phyloP scores from a whole-genome alignment of 306 rosid species.

The Gastrolobium villosum region DNA sequence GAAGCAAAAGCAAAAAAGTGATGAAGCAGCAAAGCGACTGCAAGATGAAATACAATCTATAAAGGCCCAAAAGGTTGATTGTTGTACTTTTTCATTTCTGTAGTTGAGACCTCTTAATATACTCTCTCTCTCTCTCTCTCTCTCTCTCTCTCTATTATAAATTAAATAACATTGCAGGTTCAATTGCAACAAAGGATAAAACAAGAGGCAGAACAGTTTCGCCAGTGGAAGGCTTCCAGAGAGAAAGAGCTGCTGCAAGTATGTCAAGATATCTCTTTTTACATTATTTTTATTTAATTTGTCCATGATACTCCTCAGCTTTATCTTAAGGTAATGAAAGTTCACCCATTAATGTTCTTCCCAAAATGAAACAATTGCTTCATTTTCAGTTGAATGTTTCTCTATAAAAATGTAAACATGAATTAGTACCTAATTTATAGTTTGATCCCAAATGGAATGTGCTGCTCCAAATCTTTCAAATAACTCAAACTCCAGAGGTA shows the following conservation, averaged over 20 bases:
- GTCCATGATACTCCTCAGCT: conserved; percentile 17
- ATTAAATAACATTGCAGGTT: conserved; percentile 59
- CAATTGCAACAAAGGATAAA: conserved; percentile 94
- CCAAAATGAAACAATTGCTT: conserved; percentile 23
- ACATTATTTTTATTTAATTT: neutral
- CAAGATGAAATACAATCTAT: conserved; percentile 98
- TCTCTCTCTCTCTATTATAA: conserved; percentile 10
- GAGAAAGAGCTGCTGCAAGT: conserved; percentile 97
- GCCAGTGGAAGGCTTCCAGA: conserved; percentile 98
- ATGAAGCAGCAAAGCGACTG: conserved; percentile 92
- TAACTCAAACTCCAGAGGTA: conserved; percentile 34
- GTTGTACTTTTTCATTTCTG: conserved; percentile 33
- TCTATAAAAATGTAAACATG: neutral
- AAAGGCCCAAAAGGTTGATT: conserved; percentile 92
- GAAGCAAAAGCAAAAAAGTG: conserved; percentile 98
- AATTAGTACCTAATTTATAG: conserved; percentile 27
- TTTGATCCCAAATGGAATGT: conserved; percentile 11
- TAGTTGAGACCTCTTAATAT: conserved; percentile 23
- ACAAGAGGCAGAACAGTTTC: conserved; percentile 98
- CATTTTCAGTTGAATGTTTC: conserved; percentile 14
- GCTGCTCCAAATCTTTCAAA: conserved; percentile 19
- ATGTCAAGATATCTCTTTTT: conserved; percentile 30
- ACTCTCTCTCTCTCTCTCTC: neutral
- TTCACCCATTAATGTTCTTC: neutral
- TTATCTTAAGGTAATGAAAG: conserved; percentile 30